These are phyloP conservation scores for Lithohypha guttulata DNA, from an alignment of 2,329 filamentous ascomycete genomes.

Conservation along the genomic window DNA sequence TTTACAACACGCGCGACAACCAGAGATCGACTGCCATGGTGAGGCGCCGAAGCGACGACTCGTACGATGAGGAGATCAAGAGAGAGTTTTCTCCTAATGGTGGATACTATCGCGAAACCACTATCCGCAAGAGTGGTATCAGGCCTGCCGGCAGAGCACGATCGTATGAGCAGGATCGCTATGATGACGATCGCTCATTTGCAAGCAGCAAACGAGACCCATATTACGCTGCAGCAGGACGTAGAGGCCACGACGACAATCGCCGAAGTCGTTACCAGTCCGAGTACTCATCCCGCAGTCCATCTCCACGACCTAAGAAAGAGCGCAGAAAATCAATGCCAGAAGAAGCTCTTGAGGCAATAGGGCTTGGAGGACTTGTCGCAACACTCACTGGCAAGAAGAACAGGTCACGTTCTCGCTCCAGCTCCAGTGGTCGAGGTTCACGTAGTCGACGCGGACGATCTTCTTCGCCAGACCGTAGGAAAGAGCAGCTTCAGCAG, in stretches of 20 bases:
- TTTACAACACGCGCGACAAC: slow-evolving; percentile 10
- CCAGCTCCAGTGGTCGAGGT: slow-evolving; percentile 50
- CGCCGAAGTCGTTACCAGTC: slow-evolving; percentile 24
- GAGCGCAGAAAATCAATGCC: slow-evolving; percentile 37
- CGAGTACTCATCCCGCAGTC: slow-evolving; percentile 27
- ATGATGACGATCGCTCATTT: slow-evolving; percentile 34
- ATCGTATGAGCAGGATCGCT: slow-evolving; percentile 27
- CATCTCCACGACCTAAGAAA: slow-evolving; percentile 26
- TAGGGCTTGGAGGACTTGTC: slow-evolving; percentile 47
- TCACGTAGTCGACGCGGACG: slow-evolving; percentile 41
- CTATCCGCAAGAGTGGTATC: slow-evolving; percentile 26
- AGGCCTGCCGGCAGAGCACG: slow-evolving; percentile 26
- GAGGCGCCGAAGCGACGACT: slow-evolving; percentile 54
- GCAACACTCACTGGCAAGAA: slow-evolving; percentile 43
- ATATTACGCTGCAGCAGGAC: slow-evolving; percentile 24
- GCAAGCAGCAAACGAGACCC: slow-evolving; percentile 36
- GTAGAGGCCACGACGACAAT: slow-evolving; percentile 23
- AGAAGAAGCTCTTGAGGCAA: slow-evolving; percentile 41
- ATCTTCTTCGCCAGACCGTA: slow-evolving; percentile 30
- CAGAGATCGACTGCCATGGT: slow-evolving; percentile 19
- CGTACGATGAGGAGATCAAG: slow-evolving; percentile 69
- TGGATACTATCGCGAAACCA: slow-evolving; percentile 24
- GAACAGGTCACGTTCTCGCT: slow-evolving; percentile 49
- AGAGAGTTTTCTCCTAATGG: slow-evolving; percentile 70
- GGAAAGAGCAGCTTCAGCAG: slow-evolving; percentile 59